Evolutionary conservation across 169 alveolate genomes (phyloP).

Genomic region (Cryptosporidium meleagridis): DNA sequence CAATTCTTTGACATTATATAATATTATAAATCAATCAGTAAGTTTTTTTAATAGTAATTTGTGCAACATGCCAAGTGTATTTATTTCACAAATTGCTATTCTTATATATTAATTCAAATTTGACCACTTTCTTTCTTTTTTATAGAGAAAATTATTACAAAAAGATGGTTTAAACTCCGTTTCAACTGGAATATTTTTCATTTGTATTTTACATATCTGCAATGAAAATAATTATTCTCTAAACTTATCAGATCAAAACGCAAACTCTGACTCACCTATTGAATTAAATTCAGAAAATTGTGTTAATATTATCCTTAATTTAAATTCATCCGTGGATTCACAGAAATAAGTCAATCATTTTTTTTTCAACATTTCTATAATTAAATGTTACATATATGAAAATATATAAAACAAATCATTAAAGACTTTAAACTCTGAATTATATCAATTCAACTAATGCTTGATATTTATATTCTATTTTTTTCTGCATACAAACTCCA

Average conservation of each 20-base stretch:
- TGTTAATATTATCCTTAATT: background rate
- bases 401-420: too few relatives aligned
- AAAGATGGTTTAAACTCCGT: background rate
- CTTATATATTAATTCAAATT: background rate
- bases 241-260: background rate
- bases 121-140: background rate
- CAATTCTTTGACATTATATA: background rate
- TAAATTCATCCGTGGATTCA: background rate
- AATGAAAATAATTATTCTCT: slow-evolving; percentile 38
- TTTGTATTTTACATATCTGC: slow-evolving; percentile 59
- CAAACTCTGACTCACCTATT: background rate
- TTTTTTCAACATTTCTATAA: background rate
- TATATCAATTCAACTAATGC: too few relatives aligned
- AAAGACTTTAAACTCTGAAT: too few relatives aligned
- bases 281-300: background rate
- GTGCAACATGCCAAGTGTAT: background rate
- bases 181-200: slow-evolving; percentile 36
- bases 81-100: background rate
- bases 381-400: too few relatives aligned
- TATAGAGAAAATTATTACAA: slow-evolving; percentile 12
- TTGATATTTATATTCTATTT: too few relatives aligned
- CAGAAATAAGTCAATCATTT: background rate
- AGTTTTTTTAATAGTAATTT: background rate
- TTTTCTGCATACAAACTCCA: too few relatives aligned
- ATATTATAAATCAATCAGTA: slow-evolving; percentile 20